Base-by-base conservation (phyloP, 2,329 filamentous ascomycete species). In the Hypoxylon sp. region DNA sequence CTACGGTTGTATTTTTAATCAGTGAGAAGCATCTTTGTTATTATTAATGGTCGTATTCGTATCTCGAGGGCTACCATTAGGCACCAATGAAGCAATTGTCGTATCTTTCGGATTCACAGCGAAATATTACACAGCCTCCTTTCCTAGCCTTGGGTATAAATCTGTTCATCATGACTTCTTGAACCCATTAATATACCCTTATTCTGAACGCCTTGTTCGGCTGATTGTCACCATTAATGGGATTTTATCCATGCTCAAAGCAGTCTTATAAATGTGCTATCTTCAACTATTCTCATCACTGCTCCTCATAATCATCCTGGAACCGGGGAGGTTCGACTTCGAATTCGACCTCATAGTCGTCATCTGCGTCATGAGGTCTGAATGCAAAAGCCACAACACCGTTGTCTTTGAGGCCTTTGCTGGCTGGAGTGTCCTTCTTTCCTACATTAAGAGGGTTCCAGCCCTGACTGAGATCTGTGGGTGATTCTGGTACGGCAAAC, bases 381-480 rank as follows among this genome's bases (percentile, higher is more conserved):
- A 88, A 80, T 0, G 81, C 77, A 75, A 89, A 88, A 0, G 86
- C 86, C 14, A 89, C 76, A 0, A 82, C 78, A 62, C 79, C 80
- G 39, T 84, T 84, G 31, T 88, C 81, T 67, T 82, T 81, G 10
- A 89, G 53, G 0, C 82, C 83, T 63, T 83, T 80, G 46, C 77
- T 79, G 0, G 77, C 76, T 0, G 84, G 81, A 0, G 81, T 85
- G 59, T 83, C 81, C 0, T 67, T 71, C 2, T 79, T 79, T 0
- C 75, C 70, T 1, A 81, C 75, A 2, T 81, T 78, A 10, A 89
- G 77, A 24, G 78, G 78, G 72, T 79, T 83, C 87, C 87, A 89
- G 5, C 86, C 87, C 19, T 80, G 77, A 0, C 78, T 76, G 1
- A 82, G 78, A 53, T 89, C 85, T 29, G 80, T 79, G 13, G 81